These are phyloP conservation scores for Carex kokanica DNA, from an alignment of 176 grass and related monocot genomes.

Conservation along the genomic window DNA sequence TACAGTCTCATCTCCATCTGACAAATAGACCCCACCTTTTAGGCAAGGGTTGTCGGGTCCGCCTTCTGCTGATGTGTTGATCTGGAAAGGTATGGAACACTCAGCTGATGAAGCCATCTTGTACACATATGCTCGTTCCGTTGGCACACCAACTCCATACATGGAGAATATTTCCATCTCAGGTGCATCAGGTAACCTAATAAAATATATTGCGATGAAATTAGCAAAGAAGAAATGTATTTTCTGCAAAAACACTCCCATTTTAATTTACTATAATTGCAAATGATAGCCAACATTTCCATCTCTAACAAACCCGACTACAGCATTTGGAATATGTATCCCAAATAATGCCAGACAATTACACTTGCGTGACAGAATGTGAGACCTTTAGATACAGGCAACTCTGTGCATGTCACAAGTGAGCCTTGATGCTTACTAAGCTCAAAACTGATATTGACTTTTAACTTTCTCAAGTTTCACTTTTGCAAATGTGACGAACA, in stretches of 20 bases:
- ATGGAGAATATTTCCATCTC: constrained; percentile 98
- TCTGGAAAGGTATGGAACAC: constrained; percentile 93
- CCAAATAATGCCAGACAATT: neutral
- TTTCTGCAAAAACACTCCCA: neutral
- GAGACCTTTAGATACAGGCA: neutral
- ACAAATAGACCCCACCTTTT: constrained; percentile 75
- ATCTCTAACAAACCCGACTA: neutral
- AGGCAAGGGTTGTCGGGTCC: constrained; percentile 66
- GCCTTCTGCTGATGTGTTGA: constrained; percentile 69
- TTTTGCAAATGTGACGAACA: neutral
- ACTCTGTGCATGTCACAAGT: neutral
- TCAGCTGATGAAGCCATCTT: constrained; percentile 65
- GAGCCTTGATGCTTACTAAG: neutral
- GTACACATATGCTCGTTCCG: constrained; percentile 96
- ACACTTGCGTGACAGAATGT: neutral
- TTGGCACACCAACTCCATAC: constrained; percentile 97
- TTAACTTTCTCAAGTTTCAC: neutral
- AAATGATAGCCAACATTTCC: neutral
- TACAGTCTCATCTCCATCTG: constrained; percentile 91
- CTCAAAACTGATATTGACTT: neutral
- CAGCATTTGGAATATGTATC: neutral
- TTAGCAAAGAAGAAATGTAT: constrained; percentile 7
- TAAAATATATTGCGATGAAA: constrained; percentile 27
- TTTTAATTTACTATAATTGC: neutral
- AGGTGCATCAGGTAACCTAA: constrained; percentile 83